Evolutionary conservation across 495 filamentous ascomycete species (phyloP), one percentile per base, ranked within the genome.

Genomic region (Aspergillus diversus): DNA sequence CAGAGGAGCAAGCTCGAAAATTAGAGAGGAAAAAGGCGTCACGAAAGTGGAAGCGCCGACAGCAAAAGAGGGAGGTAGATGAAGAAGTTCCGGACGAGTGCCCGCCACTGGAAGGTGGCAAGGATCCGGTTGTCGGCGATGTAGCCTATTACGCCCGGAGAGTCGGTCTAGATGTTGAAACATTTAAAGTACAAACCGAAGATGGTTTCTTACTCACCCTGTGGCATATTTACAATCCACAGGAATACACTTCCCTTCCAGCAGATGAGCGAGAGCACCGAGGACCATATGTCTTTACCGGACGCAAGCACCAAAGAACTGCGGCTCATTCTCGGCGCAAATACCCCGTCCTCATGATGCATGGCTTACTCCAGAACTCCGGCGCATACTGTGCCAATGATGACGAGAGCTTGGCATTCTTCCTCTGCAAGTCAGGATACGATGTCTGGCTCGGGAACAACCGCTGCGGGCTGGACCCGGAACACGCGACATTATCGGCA

Each of bases 371-470:
- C 4, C 95, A 98, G 77, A 90, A 86, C 59, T 83, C 92, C 1
- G 94, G 94, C 13, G 90, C 95, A 8, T 98, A 91, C 67, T 97
- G 93, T 69, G 85, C 86, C 63, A 97, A 94, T 73, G 94, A 97
- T 71, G 92, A 97, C 65, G 87, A 91, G 69, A 92, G 89, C 27
- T 81, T 97, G 15, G 94, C 95, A 8, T 98, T 97, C 77, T 97
- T 85, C 71, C 87, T 98, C 33, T 91, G 89, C 80, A 97, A 97
- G 72, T 88, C 83, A 0, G 94, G 94, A n/a, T 97, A 91, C 75
- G 94, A 98, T 72, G 92, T 98, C 55, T 98, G 93, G 93, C 83
- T 97, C 5, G 94, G 95, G 7, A 97, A 97, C 73, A 97, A 97
- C 70, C 87, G 94, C 27, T 97, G 95, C 71, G 95, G 93, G 12